Conservation (phyloP, 352 stramenopile species). For the Phytophthora tentaculata region DNA sequence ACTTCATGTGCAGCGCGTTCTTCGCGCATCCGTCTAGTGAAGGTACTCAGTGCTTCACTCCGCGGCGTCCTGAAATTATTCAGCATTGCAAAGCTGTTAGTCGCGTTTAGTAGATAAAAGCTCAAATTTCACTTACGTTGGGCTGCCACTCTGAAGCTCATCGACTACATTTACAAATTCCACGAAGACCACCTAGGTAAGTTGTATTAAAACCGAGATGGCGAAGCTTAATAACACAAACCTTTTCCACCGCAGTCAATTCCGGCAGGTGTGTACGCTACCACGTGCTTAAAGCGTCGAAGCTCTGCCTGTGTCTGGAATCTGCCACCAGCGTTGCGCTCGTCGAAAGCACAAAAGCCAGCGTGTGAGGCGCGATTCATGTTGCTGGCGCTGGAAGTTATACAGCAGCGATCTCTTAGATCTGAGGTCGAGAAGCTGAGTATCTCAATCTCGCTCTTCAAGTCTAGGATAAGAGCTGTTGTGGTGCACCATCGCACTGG, state of each 20-base stretch:
- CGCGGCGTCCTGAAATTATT: conserved; percentile 39
- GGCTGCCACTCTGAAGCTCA: conserved; percentile 47
- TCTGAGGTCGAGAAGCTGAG: too few species aligned
- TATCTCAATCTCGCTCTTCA: too few species aligned
- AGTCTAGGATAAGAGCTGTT: conserved; percentile 34
- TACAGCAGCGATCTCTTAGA: too few species aligned
- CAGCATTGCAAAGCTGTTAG: not conserved
- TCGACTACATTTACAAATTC: conserved; percentile 31
- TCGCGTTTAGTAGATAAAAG: not conserved
- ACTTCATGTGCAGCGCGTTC: conserved; percentile 64
- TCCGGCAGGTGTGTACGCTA: conserved; percentile 51
- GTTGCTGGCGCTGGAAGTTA: not conserved
- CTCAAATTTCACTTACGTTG: conserved; percentile 47
- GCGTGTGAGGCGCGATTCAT: conserved; percentile 72
- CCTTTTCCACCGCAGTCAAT: conserved; percentile 67
- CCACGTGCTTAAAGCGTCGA: conserved; percentile 78
- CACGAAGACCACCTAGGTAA: not conserved
- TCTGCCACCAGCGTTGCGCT: conserved; percentile 76
- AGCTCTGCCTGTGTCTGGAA: conserved; percentile 81
- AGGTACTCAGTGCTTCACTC: conserved; percentile 61
- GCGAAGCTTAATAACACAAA: conserved; percentile 9
- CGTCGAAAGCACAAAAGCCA: conserved; percentile 79
- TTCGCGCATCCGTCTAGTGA: conserved; percentile 60
- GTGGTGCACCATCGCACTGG: conserved; percentile 23
- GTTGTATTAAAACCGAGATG: not conserved